These are phyloP conservation scores for Davidsoniella eucalypti DNA, from an alignment of 2,329 filamentous ascomycete genomes.

Conservation along the genomic window DNA sequence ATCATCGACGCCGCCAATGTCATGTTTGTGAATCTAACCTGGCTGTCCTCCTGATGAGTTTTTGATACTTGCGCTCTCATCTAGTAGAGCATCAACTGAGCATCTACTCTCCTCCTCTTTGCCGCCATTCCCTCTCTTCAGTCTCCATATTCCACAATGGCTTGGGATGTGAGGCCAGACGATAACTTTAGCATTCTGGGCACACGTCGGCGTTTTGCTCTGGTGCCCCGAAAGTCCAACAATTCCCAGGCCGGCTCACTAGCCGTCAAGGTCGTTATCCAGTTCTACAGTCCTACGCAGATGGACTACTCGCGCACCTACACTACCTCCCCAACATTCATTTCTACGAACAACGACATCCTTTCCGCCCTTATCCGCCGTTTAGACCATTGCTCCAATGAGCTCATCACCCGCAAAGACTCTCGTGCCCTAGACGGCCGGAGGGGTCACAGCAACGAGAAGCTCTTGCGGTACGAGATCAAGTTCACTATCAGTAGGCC, in stretches of 20 bases:
- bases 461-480: constrained; percentile 32
- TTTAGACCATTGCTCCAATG: constrained; percentile 33
- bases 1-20: not conserved
- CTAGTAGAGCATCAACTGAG: too few species aligned
- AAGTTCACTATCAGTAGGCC: constrained; percentile 24
- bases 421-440: constrained; percentile 27
- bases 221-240: constrained; percentile 16
- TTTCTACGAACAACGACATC: constrained; percentile 26
- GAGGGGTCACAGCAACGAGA: constrained; percentile 21
- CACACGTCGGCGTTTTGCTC: constrained; percentile 20
- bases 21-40: too few species aligned
- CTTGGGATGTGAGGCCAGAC: constrained; percentile 11
- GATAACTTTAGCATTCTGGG: constrained; percentile 14
- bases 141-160: constrained; percentile 3
- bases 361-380: constrained; percentile 33
- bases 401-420: constrained; percentile 37
- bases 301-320: constrained; percentile 30
- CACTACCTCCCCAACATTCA: constrained; percentile 27
- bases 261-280: constrained; percentile 28
- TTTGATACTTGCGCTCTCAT: too few species aligned
- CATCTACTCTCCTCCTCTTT: constrained; percentile 12
- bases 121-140: constrained; percentile 20
- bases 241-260: constrained; percentile 16
- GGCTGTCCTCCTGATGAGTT: too few species aligned
- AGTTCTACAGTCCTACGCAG: constrained; percentile 28